phyloP scores from a whole-genome alignment of 208 protist genomes.

The Leptomonas pyrrhocoris region DNA sequence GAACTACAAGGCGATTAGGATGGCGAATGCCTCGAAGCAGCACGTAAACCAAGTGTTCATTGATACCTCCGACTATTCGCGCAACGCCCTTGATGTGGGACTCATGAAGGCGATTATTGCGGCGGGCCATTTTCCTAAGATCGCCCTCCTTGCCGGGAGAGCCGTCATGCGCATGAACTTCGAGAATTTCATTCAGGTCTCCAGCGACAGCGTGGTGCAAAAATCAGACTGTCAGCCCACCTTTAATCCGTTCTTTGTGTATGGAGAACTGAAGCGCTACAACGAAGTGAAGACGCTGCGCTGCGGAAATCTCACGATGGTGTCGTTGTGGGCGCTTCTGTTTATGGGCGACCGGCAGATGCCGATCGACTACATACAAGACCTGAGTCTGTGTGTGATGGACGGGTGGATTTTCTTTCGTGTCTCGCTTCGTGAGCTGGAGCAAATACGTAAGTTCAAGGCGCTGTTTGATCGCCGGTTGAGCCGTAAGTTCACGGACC shows the following conservation, averaged over 20 bases:
- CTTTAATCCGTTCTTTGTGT: slow-evolving; percentile 77
- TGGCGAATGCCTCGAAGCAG: too few species aligned
- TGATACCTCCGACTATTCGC: slow-evolving; percentile 63
- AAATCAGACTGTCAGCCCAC: slow-evolving; percentile 22
- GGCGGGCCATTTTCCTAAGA: slow-evolving; percentile 64
- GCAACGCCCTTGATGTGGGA: slow-evolving; percentile 57
- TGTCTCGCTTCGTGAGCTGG: slow-evolving; percentile 46
- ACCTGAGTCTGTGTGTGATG: slow-evolving; percentile 63
- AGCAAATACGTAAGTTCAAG: slow-evolving; percentile 69
- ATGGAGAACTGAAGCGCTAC: slow-evolving; percentile 49
- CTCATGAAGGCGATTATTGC: slow-evolving; percentile 75
- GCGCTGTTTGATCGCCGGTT: slow-evolving; percentile 53
- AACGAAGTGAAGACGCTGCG: slow-evolving; percentile 36
- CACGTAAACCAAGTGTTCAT: slow-evolving; percentile 46
- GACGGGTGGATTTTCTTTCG: slow-evolving; percentile 86
- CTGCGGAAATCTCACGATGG: slow-evolving; percentile 47
- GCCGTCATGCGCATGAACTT: slow-evolving; percentile 57
- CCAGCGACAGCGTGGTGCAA: slow-evolving; percentile 54
- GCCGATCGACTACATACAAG: slow-evolving; percentile 52
- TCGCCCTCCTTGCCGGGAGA: slow-evolving; percentile 58
- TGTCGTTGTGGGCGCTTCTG: slow-evolving; percentile 77
- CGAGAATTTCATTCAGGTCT: slow-evolving; percentile 38
- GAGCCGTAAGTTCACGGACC: slow-evolving; percentile 57
- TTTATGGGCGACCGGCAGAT: slow-evolving; percentile 60
- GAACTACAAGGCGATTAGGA: background rate